These are phyloP conservation scores for Globisporangium barbulae DNA, from an alignment of 352 stramenopile genomes.

Conservation along the genomic window DNA sequence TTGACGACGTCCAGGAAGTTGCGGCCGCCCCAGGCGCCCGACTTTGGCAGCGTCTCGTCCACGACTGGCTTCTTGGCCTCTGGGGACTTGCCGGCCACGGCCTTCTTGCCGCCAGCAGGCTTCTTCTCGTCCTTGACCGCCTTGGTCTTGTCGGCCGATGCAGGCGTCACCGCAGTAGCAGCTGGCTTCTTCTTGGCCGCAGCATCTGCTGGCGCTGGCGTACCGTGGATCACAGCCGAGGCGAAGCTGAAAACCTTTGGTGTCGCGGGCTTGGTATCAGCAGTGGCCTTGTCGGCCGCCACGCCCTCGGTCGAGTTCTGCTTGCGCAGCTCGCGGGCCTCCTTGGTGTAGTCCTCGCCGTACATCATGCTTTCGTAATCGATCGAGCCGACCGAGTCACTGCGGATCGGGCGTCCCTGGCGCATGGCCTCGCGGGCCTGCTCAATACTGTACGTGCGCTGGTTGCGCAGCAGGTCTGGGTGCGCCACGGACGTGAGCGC, in stretches of 20 bases:
- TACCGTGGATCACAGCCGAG: conserved; percentile 75
- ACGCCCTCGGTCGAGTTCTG: conserved; percentile 33
- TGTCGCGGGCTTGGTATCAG: conserved; percentile 9
- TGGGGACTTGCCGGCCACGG: neutral
- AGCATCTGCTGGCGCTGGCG: conserved; percentile 35
- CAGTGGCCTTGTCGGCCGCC: neutral
- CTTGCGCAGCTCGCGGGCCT: conserved; percentile 68
- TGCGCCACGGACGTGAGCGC: conserved; percentile 78
- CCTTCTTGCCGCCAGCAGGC: conserved; percentile 16
- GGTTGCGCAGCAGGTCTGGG: conserved; percentile 85
- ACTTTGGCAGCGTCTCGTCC: conserved; percentile 52
- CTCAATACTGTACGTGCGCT: conserved; percentile 92
- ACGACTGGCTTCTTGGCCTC: conserved; percentile 21
- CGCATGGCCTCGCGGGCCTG: conserved; percentile 88
- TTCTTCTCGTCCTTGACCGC: conserved; percentile 39
- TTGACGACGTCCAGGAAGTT: conserved; percentile 87
- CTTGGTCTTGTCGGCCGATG: conserved; percentile 31
- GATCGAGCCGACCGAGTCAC: conserved; percentile 84
- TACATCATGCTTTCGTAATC: conserved; percentile 91
- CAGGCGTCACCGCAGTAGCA: neutral
- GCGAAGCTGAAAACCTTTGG: conserved; percentile 68
- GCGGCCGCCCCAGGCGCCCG: conserved; percentile 73
- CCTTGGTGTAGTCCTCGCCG: conserved; percentile 87
- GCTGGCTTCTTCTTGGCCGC: conserved; percentile 49
- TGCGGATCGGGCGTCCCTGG: conserved; percentile 85